Conservation (phyloP, 75 land plant genomes). For the Selaginella tamariscina region DNA sequence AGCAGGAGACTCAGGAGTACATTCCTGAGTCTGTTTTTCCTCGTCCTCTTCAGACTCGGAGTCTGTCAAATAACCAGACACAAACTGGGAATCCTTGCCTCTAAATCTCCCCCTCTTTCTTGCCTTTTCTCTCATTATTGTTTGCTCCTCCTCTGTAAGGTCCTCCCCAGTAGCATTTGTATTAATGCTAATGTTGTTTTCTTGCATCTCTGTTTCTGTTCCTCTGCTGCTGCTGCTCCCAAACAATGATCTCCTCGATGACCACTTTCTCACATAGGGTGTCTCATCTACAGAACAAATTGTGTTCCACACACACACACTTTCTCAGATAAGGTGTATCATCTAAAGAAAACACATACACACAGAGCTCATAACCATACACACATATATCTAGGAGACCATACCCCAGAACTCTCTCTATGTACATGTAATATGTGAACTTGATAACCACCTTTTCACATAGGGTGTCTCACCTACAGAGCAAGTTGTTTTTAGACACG, state of each 20-base stretch:
- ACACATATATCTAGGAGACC: too few species aligned
- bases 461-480: too few species aligned
- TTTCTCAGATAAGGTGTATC: background rate
- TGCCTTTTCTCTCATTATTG: background rate
- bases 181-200: background rate
- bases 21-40: background rate
- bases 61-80: constrained; percentile 4
- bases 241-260: background rate
- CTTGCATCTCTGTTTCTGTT: background rate
- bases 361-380: too few species aligned
- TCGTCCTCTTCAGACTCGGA: background rate
- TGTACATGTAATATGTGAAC: too few species aligned
- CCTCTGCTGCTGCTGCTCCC: background rate
- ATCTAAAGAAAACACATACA: too few species aligned
- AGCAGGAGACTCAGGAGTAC: background rate
- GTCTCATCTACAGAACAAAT: background rate
- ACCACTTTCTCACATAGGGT: background rate
- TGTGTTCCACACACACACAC: background rate
- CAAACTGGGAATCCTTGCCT: background rate
- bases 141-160: constrained; percentile 7
- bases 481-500: too few species aligned
- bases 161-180: background rate
- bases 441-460: too few species aligned
- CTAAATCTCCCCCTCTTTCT: background rate
- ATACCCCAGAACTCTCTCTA: too few species aligned